Evolutionary conservation across 345 rosid species (phyloP), one percentile per base, ranked within the genome.

Genomic region (Nasturtium officinale): DNA sequence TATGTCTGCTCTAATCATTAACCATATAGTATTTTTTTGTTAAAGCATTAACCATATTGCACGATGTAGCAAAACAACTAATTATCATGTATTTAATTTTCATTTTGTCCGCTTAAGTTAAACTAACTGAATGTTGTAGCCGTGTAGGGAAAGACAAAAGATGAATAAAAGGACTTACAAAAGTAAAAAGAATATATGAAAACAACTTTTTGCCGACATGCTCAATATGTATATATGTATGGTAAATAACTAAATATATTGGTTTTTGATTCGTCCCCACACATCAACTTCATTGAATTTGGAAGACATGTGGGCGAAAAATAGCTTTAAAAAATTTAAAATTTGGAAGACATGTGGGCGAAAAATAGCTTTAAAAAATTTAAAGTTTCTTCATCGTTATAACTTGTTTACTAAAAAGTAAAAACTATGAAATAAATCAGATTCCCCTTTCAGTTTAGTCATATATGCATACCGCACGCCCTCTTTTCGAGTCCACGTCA

Each of bases 381-480:
- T 7, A 60, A 67, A 75, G 78, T 1, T 42, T 16, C 10, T 13
- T 60, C 18, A 9, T 40, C 54, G 47, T n/a, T 66, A 48, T 56
- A 42, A 32, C 65, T 16, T 73, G 77, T 53, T 33, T 65, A 73
- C 6, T 51, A 21, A 17, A 56, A 35, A 58, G 25, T 23, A 21
- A 17, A 56, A 35, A 58, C 2, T 23, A 59, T 8, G 23, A 17
- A 43, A 54, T 63, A 17, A 9, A 55, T 73, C 58, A 35, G 67
- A 18, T 53, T 61, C 74, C 74, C 51, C 69, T 68, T 52, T 68
- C 51, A 26, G 43, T 54, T 33, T 13, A 30, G 65, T 13, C 33
- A 28, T 47, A 10, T 4, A 75, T 68, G 74, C 68, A 61, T 62
- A 52, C 26, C 15, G 69, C 79, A 68, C 50, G 74, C 74, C 67